phyloP scores from a whole-genome alignment of 306 rosid genomes.

The Astragalus membranaceus region DNA sequence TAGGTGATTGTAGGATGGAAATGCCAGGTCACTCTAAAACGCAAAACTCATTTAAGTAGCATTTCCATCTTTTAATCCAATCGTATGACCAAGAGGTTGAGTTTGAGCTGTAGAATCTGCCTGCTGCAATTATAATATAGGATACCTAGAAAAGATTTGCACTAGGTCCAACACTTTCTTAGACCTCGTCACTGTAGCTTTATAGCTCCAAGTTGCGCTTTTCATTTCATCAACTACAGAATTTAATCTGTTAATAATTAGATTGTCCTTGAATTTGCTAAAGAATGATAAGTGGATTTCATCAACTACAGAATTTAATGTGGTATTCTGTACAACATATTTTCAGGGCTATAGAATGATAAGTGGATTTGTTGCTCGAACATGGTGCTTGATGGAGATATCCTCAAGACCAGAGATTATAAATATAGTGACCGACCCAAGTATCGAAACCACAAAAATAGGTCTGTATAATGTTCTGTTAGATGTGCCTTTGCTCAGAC shows the following conservation, averaged over 20 bases:
- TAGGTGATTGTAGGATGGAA: constrained; percentile 4
- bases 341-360: constrained; percentile 73
- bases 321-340: constrained; percentile 6
- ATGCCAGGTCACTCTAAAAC: constrained; percentile 15
- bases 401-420: constrained; percentile 78
- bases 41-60: not conserved
- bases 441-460: constrained; percentile 62
- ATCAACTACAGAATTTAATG: not conserved
- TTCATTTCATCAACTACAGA: constrained; percentile 1
- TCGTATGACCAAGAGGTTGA: not conserved
- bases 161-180: not conserved
- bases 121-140: not conserved
- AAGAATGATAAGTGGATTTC: no score
- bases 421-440: constrained; percentile 47
- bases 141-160: not conserved
- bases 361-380: constrained; percentile 72
- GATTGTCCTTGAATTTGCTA: not conserved
- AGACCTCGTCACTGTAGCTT: not conserved
- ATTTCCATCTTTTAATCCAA: not conserved
- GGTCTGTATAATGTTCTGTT: constrained; percentile 35
- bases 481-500: constrained; percentile 3
- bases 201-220: not conserved
- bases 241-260: not conserved
- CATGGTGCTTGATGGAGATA: constrained; percentile 89
- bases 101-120: not conserved